A percentile compares a stretch with the other conserved stretches of the same genome.
These are phyloP conservation scores for Chaetomium olivaceum DNA, from an alignment of 2,329 filamentous ascomycete species.

Conservation along the genomic window DNA sequence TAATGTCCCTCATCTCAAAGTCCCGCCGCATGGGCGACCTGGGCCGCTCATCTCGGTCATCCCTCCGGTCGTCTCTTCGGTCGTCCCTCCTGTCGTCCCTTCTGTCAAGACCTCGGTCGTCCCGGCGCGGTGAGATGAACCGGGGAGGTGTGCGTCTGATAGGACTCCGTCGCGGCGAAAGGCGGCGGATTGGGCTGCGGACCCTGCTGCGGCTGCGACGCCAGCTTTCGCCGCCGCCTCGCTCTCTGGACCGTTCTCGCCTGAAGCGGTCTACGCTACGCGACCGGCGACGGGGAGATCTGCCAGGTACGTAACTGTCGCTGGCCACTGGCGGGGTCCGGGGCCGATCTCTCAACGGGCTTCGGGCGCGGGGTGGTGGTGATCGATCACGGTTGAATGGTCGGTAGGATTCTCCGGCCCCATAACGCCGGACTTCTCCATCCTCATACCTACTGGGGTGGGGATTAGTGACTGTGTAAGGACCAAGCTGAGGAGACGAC, in stretches of 20 bases:
- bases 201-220: slow-evolving; percentile 43
- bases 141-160: slow-evolving; percentile 40
- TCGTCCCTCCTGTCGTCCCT: slow-evolving; percentile 18
- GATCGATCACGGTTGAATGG: slow-evolving; percentile 51
- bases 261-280: slow-evolving; percentile 45
- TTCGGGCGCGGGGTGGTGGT: slow-evolving; percentile 35
- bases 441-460: slow-evolving; percentile 54
- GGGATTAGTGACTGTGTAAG: slow-evolving; percentile 26
- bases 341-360: slow-evolving; percentile 38
- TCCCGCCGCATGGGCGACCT: slow-evolving; percentile 44
- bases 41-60: slow-evolving; percentile 37
- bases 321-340: slow-evolving; percentile 37
- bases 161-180: slow-evolving; percentile 39
- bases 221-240: slow-evolving; percentile 44
- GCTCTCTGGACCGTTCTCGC: slow-evolving; percentile 37
- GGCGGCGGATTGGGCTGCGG: slow-evolving; percentile 40
- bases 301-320: slow-evolving; percentile 46
- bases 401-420: slow-evolving; percentile 62
- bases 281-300: slow-evolving; percentile 46
- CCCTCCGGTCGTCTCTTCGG: slow-evolving; percentile 23
- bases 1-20: slow-evolving; percentile 41
- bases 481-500: background rate
- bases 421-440: slow-evolving; percentile 62
- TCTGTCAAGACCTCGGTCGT: slow-evolving; percentile 33
- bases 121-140: slow-evolving; percentile 44